phyloP scores from a whole-genome alignment of 1,284 basidiomycete species.

The Rhodotorula mucilaginosa region DNA sequence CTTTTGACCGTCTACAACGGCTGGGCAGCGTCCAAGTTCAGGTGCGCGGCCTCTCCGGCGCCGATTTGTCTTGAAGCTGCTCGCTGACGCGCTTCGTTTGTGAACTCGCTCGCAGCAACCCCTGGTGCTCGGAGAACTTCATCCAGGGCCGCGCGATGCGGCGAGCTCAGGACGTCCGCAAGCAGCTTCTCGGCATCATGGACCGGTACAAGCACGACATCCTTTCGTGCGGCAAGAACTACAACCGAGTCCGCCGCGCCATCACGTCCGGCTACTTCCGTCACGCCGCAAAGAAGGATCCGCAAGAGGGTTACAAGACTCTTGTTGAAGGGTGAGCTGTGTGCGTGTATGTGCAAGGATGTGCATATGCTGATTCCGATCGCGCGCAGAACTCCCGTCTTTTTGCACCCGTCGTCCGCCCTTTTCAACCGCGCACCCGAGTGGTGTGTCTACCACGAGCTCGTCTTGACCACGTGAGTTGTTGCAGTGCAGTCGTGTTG shows the following conservation, averaged over 20 bases:
- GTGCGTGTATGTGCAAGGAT: neutral
- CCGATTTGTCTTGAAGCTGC: constrained; percentile 54
- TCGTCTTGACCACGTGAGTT: constrained; percentile 47
- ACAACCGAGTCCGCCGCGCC: constrained; percentile 86
- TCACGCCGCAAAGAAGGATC: constrained; percentile 91
- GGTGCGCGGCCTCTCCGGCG: constrained; percentile 44
- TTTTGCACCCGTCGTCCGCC: constrained; percentile 95
- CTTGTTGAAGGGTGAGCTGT: constrained; percentile 72
- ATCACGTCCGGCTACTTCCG: constrained; percentile 97
- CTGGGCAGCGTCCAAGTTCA: constrained; percentile 93
- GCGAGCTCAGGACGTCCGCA: constrained; percentile 94
- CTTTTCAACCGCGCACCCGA: constrained; percentile 90
- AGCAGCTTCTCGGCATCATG: constrained; percentile 97
- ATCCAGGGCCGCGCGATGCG: constrained; percentile 96
- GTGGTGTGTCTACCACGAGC: constrained; percentile 73
- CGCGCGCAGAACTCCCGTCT: constrained; percentile 70
- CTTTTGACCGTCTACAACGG: constrained; percentile 95
- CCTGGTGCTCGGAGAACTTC: constrained; percentile 64
- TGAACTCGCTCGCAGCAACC: neutral
- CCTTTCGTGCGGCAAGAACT: constrained; percentile 83
- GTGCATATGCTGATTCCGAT: neutral
- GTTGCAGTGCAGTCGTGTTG: too few species aligned
- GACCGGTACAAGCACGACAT: constrained; percentile 98
- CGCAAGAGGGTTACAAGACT: constrained; percentile 74
- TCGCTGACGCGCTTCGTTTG: neutral